Percentiles rank a stretch among this genome's conserved stretches.
Evolutionary conservation across 768 basidiomycete species (phyloP).

Genomic region (Pulveroboletus ravenelii): DNA sequence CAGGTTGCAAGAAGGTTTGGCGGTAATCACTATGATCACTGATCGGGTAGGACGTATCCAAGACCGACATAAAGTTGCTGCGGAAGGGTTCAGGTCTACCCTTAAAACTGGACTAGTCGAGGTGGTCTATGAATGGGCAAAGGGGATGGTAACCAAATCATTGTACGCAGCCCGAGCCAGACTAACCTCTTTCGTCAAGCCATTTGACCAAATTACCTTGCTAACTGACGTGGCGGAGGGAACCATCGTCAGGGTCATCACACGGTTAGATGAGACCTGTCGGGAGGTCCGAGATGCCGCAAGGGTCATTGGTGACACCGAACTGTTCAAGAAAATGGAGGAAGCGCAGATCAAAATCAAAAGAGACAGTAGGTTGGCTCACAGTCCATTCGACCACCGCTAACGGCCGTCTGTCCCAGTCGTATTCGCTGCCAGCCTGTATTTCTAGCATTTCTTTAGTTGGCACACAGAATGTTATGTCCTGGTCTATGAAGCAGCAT

Average conservation of each 20-base stretch:
- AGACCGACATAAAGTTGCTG: slow-evolving; percentile 69
- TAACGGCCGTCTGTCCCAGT: slow-evolving; percentile 39
- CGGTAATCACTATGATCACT: slow-evolving; percentile 70
- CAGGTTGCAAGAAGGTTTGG: slow-evolving; percentile 75
- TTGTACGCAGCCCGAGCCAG: not conserved
- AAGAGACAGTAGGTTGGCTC: slow-evolving; percentile 76
- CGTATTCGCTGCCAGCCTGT: slow-evolving; percentile 83
- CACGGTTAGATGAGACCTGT: slow-evolving; percentile 93
- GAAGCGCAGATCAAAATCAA: slow-evolving; percentile 91
- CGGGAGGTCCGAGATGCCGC: slow-evolving; percentile 96
- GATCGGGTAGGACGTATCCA: slow-evolving; percentile 80
- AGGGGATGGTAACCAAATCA: slow-evolving; percentile 78
- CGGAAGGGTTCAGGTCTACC: slow-evolving; percentile 69
- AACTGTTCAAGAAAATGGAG: slow-evolving; percentile 97
- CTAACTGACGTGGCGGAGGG: slow-evolving; percentile 96
- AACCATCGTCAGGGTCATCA: slow-evolving; percentile 94
- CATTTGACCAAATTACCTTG: slow-evolving; percentile 89
- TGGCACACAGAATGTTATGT: not conserved
- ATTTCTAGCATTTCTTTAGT: slow-evolving; percentile 49
- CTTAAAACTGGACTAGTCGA: slow-evolving; percentile 92
- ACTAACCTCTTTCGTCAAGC: slow-evolving; percentile 43
- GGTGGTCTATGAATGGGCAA: slow-evolving; percentile 99
- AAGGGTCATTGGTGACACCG: slow-evolving; percentile 93
- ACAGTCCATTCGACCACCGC: not conserved
- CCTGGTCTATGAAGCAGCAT: slow-evolving; percentile 5